Percentiles rank a stretch among this genome's conserved stretches.
These are phyloP conservation scores for Penicillium sumatraense DNA, from an alignment of 2,329 filamentous ascomycete genomes.

Conservation along the genomic window DNA sequence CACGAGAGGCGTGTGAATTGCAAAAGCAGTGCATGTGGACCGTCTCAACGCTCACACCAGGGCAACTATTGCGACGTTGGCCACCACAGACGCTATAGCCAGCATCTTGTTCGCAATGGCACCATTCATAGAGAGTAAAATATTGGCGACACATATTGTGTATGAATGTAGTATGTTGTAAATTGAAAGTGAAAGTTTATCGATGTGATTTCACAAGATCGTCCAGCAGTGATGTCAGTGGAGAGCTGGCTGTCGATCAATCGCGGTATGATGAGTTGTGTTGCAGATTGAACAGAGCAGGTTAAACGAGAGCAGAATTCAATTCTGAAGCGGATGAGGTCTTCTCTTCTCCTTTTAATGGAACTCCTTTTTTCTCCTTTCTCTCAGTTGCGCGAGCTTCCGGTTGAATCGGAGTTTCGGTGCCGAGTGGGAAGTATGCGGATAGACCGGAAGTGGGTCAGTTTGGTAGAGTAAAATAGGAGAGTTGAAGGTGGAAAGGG, in stretches of 20 bases:
- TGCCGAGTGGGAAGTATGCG: slow-evolving; percentile 9
- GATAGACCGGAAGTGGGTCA: slow-evolving; percentile 3
- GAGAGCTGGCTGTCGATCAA: background rate
- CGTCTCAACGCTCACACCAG: slow-evolving; percentile 38
- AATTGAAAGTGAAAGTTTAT: background rate
- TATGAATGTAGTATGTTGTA: background rate
- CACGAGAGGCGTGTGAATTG: slow-evolving; percentile 37
- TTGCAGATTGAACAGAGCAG: background rate
- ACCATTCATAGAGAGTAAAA: slow-evolving; percentile 43
- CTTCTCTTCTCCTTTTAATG: background rate
- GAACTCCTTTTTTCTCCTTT: background rate
- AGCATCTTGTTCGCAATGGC: slow-evolving; percentile 43
- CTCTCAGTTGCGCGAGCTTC: background rate
- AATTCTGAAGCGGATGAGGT: background rate
- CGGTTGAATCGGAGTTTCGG: background rate
- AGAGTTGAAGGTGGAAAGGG: background rate
- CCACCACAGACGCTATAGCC: slow-evolving; percentile 36
- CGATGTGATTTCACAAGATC: background rate
- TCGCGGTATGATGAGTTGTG: background rate
- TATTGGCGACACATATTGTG: slow-evolving; percentile 41
- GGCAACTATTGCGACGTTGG: slow-evolving; percentile 33
- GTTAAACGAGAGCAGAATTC: background rate
- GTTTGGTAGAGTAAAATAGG: slow-evolving; percentile 4
- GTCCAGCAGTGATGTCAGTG: slow-evolving; percentile 3
- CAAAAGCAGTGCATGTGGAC: slow-evolving; percentile 48